Percentiles rank a stretch among this genome's conserved stretches.
Evolutionary conservation across 75 land plant species (phyloP).

Genomic region (Cunninghamia lanceolata): DNA sequence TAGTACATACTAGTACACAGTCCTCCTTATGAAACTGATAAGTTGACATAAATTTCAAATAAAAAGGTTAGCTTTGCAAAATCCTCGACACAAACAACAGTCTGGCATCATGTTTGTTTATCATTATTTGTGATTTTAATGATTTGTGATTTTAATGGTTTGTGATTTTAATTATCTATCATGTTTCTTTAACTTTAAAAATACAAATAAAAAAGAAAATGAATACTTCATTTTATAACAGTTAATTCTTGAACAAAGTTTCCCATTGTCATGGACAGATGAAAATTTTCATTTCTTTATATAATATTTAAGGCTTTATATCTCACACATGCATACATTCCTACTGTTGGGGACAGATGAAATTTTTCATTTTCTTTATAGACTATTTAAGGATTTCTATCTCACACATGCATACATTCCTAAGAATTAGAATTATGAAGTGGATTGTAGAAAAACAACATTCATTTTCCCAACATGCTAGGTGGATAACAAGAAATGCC

Average conservation of each 20-base stretch:
- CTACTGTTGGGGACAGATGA: neutral
- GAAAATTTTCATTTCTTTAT: neutral
- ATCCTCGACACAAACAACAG: no score
- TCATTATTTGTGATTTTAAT: no score
- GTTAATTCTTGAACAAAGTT: neutral
- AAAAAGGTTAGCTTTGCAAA: no score
- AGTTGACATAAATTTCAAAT: no score
- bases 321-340: neutral
- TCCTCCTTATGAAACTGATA: no score
- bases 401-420: neutral
- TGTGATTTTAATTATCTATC: no score
- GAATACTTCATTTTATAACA: no score
- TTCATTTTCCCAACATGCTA: neutral
- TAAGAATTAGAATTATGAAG: neutral
- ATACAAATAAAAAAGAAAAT: no score
- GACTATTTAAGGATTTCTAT: neutral
- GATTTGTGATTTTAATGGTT: no score
- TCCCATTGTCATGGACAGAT: neutral
- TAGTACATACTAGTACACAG: no score
- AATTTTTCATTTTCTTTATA: neutral
- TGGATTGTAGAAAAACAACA: neutral
- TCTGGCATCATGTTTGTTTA: no score
- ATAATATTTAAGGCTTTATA: neutral
- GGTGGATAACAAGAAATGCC: neutral
- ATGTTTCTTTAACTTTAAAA: no score